phyloP scores from a whole-genome alignment of 2,329 filamentous ascomycete species.

The Truncatella angustata region DNA sequence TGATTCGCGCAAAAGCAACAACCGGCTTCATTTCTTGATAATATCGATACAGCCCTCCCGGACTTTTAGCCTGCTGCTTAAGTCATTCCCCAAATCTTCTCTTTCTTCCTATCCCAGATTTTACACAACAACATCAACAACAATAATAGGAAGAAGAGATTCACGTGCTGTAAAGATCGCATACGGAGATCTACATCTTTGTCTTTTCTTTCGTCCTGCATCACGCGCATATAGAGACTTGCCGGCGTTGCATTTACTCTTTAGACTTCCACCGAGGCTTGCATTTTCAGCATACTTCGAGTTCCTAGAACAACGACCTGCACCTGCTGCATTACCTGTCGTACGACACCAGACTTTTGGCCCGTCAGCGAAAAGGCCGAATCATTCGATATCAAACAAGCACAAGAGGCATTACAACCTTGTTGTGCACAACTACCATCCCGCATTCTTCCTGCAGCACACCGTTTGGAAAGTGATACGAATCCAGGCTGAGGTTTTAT shows the following conservation, averaged over 20 bases:
- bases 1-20: constrained; percentile 9
- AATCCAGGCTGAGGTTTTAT: neutral
- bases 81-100: neutral
- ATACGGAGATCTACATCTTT: neutral
- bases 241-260: neutral
- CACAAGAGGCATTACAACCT: neutral
- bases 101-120: neutral
- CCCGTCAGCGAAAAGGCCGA: too few species aligned
- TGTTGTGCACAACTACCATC: neutral
- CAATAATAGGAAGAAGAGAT: neutral
- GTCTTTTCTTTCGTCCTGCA: too few species aligned
- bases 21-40: neutral
- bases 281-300: neutral
- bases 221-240: too few species aligned
- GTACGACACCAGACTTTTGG: neutral
- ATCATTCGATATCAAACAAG: too few species aligned
- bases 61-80: neutral
- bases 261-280: neutral
- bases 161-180: neutral
- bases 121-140: neutral
- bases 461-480: neutral
- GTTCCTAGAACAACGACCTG: constrained; percentile 1
- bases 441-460: neutral
- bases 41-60: neutral
- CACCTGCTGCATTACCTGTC: neutral